Evolutionary conservation across 129 eudicot genomes (phyloP).

Genomic region (Chrysanthemum makinoi): DNA sequence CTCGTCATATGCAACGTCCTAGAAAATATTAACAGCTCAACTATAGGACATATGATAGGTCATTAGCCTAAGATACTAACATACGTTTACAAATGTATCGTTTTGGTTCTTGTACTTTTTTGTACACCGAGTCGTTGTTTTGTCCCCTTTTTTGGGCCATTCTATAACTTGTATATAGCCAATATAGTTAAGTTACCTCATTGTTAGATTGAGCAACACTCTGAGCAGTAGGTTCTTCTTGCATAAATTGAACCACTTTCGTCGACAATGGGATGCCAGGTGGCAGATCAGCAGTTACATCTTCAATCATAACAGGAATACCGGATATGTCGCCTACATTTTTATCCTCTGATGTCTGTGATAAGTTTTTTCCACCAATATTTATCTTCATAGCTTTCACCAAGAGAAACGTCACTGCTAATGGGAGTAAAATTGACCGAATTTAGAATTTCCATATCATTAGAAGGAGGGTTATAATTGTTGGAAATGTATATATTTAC

Average conservation of each 20-base stretch:
- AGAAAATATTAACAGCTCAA: constrained; percentile 6
- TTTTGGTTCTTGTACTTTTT: no score
- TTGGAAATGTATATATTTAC: no score
- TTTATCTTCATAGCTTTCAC: background rate
- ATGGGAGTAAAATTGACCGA: no score
- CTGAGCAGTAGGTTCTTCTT: constrained; percentile 35
- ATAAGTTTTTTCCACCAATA: constrained; percentile 1
- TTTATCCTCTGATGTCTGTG: constrained; percentile 23
- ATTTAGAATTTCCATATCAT: no score
- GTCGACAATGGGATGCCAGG: constrained; percentile 29
- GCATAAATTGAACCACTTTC: constrained; percentile 24
- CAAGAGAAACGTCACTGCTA: no score
- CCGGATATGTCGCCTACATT: background rate
- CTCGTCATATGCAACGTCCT: constrained; percentile 33
- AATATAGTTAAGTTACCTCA: constrained; percentile 24
- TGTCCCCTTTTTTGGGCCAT: no score
- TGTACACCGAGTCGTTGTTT: no score
- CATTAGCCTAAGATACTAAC: no score
- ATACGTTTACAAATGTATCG: no score
- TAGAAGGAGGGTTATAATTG: no score
- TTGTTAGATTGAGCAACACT: constrained; percentile 20
- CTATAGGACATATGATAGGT: background rate
- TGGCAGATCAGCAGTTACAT: no score
- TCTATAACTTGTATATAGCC: no score
- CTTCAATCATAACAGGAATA: constrained; percentile 4